phyloP scores from a whole-genome alignment of 768 basidiomycete genomes.

The Xanthoconium stramineum region DNA sequence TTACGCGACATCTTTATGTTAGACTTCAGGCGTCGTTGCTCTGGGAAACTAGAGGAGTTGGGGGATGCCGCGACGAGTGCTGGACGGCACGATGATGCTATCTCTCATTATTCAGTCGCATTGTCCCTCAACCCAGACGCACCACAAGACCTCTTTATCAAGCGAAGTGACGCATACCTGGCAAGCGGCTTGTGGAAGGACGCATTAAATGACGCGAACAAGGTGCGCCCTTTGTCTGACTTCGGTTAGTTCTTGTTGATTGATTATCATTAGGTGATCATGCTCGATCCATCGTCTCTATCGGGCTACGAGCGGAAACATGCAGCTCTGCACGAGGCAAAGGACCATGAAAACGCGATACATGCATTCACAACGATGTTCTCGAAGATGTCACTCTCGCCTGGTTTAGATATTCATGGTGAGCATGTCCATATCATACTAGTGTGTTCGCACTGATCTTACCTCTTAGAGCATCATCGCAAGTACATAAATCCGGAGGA shows the following conservation, averaged over 20 bases:
- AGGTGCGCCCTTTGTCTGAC: neutral
- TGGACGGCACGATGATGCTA: neutral
- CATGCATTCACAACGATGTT: neutral
- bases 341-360: neutral
- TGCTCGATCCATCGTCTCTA: neutral
- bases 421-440: neutral
- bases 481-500: neutral
- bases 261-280: neutral
- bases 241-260: neutral
- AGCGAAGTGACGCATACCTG: neutral
- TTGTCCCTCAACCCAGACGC: neutral
- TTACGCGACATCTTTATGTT: neutral
- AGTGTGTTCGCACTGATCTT: neutral
- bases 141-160: neutral
- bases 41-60: neutral
- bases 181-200: neutral
- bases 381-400: neutral
- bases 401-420: neutral
- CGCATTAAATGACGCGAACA: neutral
- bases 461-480: neutral
- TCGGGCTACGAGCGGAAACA: neutral
- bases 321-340: neutral
- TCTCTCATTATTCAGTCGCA: neutral
- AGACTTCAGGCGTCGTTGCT: neutral
- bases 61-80: neutral